A percentile compares a stretch with the other conserved stretches of the same genome.
Conservation (phyloP, 2,329 filamentous ascomycete genomes). For the Rhinocladiella similis region DNA sequence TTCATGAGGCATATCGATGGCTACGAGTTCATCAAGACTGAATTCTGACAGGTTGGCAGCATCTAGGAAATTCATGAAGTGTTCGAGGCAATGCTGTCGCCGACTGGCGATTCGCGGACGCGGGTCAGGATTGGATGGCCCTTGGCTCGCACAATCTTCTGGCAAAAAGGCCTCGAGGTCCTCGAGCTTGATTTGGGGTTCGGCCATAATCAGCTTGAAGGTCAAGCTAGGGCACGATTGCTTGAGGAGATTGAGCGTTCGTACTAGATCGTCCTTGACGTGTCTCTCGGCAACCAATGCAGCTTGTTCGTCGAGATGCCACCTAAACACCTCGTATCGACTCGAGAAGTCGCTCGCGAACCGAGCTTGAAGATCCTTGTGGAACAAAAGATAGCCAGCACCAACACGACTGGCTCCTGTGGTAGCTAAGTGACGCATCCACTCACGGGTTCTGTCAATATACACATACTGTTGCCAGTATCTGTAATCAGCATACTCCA, state of each 20-base stretch:
- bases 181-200: slow-evolving; percentile 23
- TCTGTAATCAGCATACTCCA: slow-evolving; percentile 25
- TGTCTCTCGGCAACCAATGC: slow-evolving; percentile 12
- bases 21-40: slow-evolving; percentile 9
- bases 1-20: slow-evolving; percentile 18
- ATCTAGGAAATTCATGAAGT: slow-evolving; percentile 21
- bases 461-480: slow-evolving; percentile 25
- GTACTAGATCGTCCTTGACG: slow-evolving; percentile 5
- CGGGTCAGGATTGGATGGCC: slow-evolving; percentile 17
- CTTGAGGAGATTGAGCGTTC: slow-evolving; percentile 9
- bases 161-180: slow-evolving; percentile 20
- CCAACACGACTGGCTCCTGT: slow-evolving; percentile 8
- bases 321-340: slow-evolving; percentile 23
- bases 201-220: slow-evolving; percentile 24
- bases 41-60: slow-evolving; percentile 9
- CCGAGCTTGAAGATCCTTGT: slow-evolving; percentile 18
- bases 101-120: slow-evolving; percentile 19
- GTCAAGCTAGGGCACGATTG: slow-evolving; percentile 6
- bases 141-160: slow-evolving; percentile 10
- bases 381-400: slow-evolving; percentile 19
- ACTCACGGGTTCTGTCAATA: slow-evolving; percentile 16
- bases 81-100: slow-evolving; percentile 17
- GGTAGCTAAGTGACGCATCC: slow-evolving; percentile 9
- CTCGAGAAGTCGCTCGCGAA: slow-evolving; percentile 17
- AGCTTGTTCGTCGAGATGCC: slow-evolving; percentile 26